phyloP scores from a whole-genome alignment of 495 filamentous ascomycete species.

The Daldinia concentrica region DNA sequence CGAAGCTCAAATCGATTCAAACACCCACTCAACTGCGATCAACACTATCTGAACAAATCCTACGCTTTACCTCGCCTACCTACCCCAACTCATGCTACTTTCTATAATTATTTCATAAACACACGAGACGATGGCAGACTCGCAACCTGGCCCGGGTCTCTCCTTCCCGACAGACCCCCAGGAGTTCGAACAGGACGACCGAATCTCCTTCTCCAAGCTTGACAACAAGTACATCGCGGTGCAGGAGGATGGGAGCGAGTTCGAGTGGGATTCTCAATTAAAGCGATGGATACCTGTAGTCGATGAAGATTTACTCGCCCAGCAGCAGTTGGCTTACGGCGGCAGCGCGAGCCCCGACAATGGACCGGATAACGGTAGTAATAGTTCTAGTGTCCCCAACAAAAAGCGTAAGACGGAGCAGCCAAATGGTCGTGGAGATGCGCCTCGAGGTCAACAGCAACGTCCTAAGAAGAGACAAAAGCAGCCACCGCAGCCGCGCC shows the following conservation, averaged over 20 bases:
- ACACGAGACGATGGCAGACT: slow-evolving; percentile 34
- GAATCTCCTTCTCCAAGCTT: slow-evolving; percentile 84
- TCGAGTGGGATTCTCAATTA: slow-evolving; percentile 75
- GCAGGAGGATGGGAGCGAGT: slow-evolving; percentile 85
- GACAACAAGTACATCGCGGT: slow-evolving; percentile 85
- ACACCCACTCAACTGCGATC: background rate
- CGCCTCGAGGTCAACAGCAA: slow-evolving; percentile 31
- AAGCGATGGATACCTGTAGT: slow-evolving; percentile 84
- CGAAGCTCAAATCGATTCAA: slow-evolving; percentile 18
- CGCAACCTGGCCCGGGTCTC: slow-evolving; percentile 35
- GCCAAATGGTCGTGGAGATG: slow-evolving; percentile 49
- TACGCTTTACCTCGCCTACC: background rate
- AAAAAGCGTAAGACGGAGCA: slow-evolving; percentile 80
- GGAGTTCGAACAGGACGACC: slow-evolving; percentile 82
- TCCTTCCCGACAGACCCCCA: slow-evolving; percentile 74
- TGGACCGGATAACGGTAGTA: slow-evolving; percentile 48
- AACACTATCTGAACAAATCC: background rate
- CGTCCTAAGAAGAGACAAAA: slow-evolving; percentile 46
- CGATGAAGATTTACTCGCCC: slow-evolving; percentile 80
- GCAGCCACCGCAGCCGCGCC: slow-evolving; percentile 58
- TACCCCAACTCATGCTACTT: background rate
- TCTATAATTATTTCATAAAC: background rate
- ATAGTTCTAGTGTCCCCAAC: slow-evolving; percentile 46
- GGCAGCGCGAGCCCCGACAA: slow-evolving; percentile 64
- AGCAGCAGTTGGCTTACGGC: slow-evolving; percentile 80